These are phyloP conservation scores for Monosporascus cannonballus DNA, from an alignment of 2,329 filamentous ascomycete species.

Conservation along the genomic window DNA sequence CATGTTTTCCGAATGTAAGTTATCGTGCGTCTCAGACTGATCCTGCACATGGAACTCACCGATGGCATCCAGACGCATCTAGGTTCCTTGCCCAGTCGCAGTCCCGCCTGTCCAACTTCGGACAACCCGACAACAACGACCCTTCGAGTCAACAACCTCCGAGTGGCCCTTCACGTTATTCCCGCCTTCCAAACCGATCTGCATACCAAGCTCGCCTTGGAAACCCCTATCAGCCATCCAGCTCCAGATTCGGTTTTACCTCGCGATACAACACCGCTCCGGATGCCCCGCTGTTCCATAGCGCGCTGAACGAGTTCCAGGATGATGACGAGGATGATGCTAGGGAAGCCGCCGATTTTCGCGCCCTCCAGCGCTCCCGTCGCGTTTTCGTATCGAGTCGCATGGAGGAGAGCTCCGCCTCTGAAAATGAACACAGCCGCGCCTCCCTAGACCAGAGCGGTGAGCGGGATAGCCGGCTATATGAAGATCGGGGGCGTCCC, in stretches of 20 bases:
- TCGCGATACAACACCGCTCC: conserved; percentile 66
- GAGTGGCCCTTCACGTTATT: conserved; percentile 21
- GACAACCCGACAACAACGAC: conserved; percentile 49
- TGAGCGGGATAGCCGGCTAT: conserved; percentile 39
- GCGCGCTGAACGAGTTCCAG: conserved; percentile 79
- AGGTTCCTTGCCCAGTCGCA: conserved; percentile 95
- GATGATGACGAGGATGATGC: conserved; percentile 93
- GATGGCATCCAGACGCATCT: conserved; percentile 68
- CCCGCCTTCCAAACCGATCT: conserved; percentile 23
- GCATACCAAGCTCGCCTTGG: conserved; percentile 34
- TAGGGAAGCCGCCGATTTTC: conserved; percentile 89
- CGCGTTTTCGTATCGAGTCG: conserved; percentile 81
- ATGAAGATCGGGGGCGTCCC: conserved; percentile 41
- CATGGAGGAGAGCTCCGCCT: conserved; percentile 78
- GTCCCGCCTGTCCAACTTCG: conserved; percentile 73
- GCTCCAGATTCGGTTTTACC: conserved; percentile 75
- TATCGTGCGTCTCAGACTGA: not conserved
- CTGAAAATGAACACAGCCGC: conserved; percentile 64
- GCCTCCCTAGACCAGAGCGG: conserved; percentile 48
- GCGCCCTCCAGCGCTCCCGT: conserved; percentile 83
- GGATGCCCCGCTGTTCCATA: conserved; percentile 91
- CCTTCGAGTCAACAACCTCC: conserved; percentile 26
- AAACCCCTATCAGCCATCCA: conserved; percentile 72
- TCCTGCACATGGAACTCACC: conserved; percentile 11
- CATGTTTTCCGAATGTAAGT: not conserved